phyloP scores from a whole-genome alignment of 805 yeast genomes.

The Wickerhamomyces mucosus region DNA sequence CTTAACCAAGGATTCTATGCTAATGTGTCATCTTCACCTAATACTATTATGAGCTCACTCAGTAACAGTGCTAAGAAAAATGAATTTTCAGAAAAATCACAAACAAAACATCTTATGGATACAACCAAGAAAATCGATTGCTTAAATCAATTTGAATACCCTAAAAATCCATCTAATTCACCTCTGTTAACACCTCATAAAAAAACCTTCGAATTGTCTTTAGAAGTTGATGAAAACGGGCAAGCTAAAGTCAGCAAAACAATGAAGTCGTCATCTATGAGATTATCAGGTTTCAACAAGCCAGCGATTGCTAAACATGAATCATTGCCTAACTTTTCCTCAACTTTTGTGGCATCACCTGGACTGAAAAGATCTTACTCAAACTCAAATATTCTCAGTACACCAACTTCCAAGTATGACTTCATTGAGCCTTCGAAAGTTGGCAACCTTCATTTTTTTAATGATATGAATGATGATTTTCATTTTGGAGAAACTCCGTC shows the following conservation, averaged over 20 bases:
- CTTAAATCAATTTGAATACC: background rate
- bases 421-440: constrained; percentile 17
- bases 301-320: constrained; percentile 8
- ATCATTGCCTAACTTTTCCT: constrained; percentile 7
- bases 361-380: constrained; percentile 11
- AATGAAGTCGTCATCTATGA: constrained; percentile 1
- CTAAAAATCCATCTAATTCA: constrained; percentile 14
- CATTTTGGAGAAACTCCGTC: no score
- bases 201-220: constrained; percentile 8
- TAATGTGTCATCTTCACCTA: constrained; percentile 15
- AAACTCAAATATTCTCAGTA: constrained; percentile 1
- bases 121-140: background rate
- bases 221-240: constrained; percentile 19
- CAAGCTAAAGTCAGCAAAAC: constrained; percentile 15
- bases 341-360: constrained; percentile 1
- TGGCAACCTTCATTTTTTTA: constrained; percentile 12
- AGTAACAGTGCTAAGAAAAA: background rate
- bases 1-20: constrained; percentile 21
- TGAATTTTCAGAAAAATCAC: constrained; percentile 18
- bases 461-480: constrained; percentile 10
- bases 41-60: constrained; percentile 9
- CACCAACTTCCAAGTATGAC: background rate
- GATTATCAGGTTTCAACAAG: background rate
- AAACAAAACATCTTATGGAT: constrained; percentile 11
- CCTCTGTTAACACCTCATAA: constrained; percentile 6